Conservation (phyloP, 352 stramenopile genomes). For the Phytophthora kernoviae region DNA sequence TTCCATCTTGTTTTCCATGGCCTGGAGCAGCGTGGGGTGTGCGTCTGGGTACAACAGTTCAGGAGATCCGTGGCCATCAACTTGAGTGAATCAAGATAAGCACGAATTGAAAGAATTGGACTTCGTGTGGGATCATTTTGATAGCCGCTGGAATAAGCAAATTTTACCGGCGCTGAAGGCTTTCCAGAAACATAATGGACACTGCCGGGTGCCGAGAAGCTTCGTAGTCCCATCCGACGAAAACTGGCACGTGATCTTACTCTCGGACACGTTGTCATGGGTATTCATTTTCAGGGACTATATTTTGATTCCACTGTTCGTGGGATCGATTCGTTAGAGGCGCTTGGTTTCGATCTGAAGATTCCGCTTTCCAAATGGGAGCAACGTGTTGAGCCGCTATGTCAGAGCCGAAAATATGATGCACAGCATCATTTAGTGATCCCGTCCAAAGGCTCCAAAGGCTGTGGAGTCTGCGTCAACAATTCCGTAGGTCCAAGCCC, state of each 20-base stretch:
- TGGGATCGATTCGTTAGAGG: slow-evolving; percentile 4
- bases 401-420: slow-evolving; percentile 15
- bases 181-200: neutral
- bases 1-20: too few species aligned
- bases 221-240: slow-evolving; percentile 13
- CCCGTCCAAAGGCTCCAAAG: too few species aligned
- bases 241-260: slow-evolving; percentile 3
- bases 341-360: slow-evolving; percentile 2
- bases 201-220: slow-evolving; percentile 1
- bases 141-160: slow-evolving; percentile 11
- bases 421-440: too few species aligned
- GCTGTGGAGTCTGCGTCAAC: too few species aligned
- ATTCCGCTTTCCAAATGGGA: slow-evolving; percentile 11
- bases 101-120: slow-evolving; percentile 16
- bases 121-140: slow-evolving; percentile 16
- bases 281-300: neutral
- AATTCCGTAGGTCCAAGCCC: neutral
- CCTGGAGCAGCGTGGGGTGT: slow-evolving; percentile 1
- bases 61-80: slow-evolving; percentile 7
- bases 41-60: slow-evolving; percentile 6
- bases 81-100: slow-evolving; percentile 8
- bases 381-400: slow-evolving; percentile 12
- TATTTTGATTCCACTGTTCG: slow-evolving; percentile 13
- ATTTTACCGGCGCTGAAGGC: slow-evolving; percentile 10
- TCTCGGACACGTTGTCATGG: neutral